Percentiles rank a stretch among this genome's conserved stretches.
These are phyloP conservation scores for Saccharomycopsis hybrid DNA, from an alignment of 1,139 yeast genomes.

Conservation along the genomic window DNA sequence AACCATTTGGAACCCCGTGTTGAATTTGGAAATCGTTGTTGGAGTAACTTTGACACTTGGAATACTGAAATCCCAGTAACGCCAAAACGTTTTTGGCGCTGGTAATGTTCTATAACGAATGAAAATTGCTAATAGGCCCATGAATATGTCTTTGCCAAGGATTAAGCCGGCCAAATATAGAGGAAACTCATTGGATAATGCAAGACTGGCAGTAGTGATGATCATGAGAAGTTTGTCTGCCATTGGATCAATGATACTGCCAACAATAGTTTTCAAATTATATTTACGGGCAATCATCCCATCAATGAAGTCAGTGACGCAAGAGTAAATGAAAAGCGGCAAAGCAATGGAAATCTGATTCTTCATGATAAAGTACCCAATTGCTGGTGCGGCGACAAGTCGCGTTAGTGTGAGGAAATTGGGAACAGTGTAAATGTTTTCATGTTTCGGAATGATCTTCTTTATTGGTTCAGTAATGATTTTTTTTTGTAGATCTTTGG, in stretches of 20 bases:
- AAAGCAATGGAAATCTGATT: slow-evolving; percentile 60
- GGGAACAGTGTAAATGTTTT: slow-evolving; percentile 74
- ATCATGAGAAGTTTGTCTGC: slow-evolving; percentile 94
- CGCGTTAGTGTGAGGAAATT: slow-evolving; percentile 78
- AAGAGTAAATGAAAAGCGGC: slow-evolving; percentile 71
- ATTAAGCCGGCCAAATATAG: slow-evolving; percentile 63
- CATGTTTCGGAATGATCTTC: slow-evolving; percentile 37
- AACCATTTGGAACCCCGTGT: slow-evolving; percentile 88
- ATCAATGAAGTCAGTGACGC: slow-evolving; percentile 85
- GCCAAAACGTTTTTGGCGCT: slow-evolving; percentile 60
- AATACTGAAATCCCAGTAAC: slow-evolving; percentile 71
- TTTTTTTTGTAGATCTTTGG: slow-evolving; percentile 25
- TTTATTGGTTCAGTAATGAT: slow-evolving; percentile 25
- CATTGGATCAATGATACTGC: slow-evolving; percentile 89
- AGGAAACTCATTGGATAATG: slow-evolving; percentile 58
- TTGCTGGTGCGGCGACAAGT: slow-evolving; percentile 69
- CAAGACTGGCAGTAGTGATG: slow-evolving; percentile 70
- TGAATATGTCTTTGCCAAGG: slow-evolving; percentile 75
- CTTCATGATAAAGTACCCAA: slow-evolving; percentile 69
- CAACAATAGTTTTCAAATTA: slow-evolving; percentile 74
- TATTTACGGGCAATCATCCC: slow-evolving; percentile 82
- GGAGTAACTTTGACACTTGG: slow-evolving; percentile 91
- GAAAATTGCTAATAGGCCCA: slow-evolving; percentile 70
- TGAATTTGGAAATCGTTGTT: slow-evolving; percentile 77
- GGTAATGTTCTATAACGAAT: slow-evolving; percentile 72